phyloP scores from a whole-genome alignment of 192 early-diverging fungal genomes.

The Linnemannia hyalina region DNA sequence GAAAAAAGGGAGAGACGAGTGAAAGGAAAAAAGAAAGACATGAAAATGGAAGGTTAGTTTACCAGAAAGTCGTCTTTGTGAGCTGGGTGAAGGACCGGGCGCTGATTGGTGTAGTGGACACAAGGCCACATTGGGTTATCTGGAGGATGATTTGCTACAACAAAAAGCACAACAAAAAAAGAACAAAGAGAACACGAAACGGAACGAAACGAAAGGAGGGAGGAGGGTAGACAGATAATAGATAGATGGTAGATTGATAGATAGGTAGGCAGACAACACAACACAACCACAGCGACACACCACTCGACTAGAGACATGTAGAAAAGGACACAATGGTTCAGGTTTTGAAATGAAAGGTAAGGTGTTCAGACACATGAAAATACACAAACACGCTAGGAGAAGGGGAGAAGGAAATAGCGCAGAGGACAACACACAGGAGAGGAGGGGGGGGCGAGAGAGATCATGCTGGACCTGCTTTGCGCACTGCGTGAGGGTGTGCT shows the following conservation, averaged over 20 bases:
- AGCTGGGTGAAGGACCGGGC: slow-evolving; percentile 4
- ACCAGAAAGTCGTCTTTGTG: background rate
- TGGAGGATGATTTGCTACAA: background rate
- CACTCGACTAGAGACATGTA: background rate
- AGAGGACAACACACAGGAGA: background rate
- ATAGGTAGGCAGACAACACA: background rate
- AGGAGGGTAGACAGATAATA: background rate
- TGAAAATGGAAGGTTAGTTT: background rate
- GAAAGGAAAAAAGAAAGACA: background rate
- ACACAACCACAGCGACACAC: background rate
- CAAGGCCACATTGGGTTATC: slow-evolving; percentile 8
- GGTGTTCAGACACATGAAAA: background rate
- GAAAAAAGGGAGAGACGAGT: background rate
- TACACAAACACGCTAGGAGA: background rate
- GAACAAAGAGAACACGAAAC: slow-evolving; percentile 2
- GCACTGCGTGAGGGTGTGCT: background rate
- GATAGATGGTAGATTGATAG: background rate
- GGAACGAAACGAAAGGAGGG: background rate
- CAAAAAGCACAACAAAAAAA: background rate
- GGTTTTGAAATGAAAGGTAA: background rate
- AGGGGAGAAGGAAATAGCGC: background rate
- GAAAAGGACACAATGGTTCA: slow-evolving; percentile 5
- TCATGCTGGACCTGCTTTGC: background rate
- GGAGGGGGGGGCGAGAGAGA: no score
- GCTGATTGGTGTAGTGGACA: slow-evolving; percentile 8